Evolutionary conservation across 352 stramenopile genomes (phyloP), one percentile per base, ranked within the genome.

Genomic region (Pythium coloratum): DNA sequence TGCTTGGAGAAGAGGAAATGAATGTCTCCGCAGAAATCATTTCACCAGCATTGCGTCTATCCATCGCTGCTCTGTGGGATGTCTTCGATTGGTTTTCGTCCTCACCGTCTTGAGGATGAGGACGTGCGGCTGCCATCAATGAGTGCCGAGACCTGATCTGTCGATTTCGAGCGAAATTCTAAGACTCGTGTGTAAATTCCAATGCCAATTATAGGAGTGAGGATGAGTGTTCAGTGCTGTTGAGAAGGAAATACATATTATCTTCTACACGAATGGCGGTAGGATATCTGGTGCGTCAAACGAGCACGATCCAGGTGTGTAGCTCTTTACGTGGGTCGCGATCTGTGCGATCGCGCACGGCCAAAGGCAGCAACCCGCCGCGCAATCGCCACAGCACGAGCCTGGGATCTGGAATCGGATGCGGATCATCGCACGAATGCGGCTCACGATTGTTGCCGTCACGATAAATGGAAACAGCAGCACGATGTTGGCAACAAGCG

Each of bases 291-390:
- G 67, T 36, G 51, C 62, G 30, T 38, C 64, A 32, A 85, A 84
- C 50, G 73, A 63, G 44, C 78, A 86, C 38, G 46, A 71, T 5
- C 75, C 75, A 12, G 76, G 76, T 3, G 33, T 78, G 75, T 89
- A 87, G 38, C 76, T 87, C 67, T 85, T 84, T 40, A 81, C 55
- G 70, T 89, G 80, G 3, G 78, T 82, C 6, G 80, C 80, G 30
- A 87, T 78, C 69, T 89, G 80, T 3, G 80, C 76, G 14, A 86
- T 64, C 24, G 67, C 73, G 70, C 80, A 89, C 40, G 70, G 83
- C n/a, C 72, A 75, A 12, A 75, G 46, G 14, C 58, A 67, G 34
- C 66, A 78, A 34, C 61, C 76, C 20, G 34, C 50, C 32, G 51
- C 60, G 1, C 55, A 64, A 47, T 89, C 80, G 18, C 46, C 56